Conservation (phyloP, 768 basidiomycete species). For the Cystoderma amianthinum region DNA sequence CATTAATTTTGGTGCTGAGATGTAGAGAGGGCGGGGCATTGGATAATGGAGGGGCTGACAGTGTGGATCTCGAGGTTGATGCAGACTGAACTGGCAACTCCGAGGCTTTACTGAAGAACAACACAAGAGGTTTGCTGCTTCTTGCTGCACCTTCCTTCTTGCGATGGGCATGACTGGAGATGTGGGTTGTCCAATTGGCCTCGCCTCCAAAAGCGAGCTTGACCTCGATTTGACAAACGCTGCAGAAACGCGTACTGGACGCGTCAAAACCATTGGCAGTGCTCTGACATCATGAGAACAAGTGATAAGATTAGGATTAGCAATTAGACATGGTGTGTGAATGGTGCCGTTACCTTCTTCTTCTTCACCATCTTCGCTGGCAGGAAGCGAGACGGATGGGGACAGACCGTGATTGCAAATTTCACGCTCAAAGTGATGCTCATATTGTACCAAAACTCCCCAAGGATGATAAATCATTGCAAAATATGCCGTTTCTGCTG, state of each 20-base stretch:
- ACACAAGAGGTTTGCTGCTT: background rate
- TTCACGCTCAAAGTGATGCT: background rate
- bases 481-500: too few relatives aligned
- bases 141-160: background rate
- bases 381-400: background rate
- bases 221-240: slow-evolving; percentile 1
- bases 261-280: too few relatives aligned
- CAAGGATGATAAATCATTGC: background rate
- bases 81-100: background rate
- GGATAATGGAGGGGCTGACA: background rate
- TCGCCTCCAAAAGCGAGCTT: slow-evolving; percentile 4
- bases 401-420: too few relatives aligned
- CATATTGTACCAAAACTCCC: background rate
- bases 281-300: background rate
- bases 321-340: background rate
- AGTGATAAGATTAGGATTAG: too few relatives aligned
- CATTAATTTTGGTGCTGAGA: too few relatives aligned
- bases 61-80: background rate
- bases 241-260: slow-evolving; percentile 1
- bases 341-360: background rate
- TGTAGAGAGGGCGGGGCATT: too few relatives aligned
- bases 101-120: background rate
- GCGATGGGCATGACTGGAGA: background rate
- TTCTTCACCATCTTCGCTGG: background rate
- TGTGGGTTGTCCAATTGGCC: slow-evolving; percentile 1